Conservation (phyloP, 1,284 basidiomycete species). For the Tilletia caries region DNA sequence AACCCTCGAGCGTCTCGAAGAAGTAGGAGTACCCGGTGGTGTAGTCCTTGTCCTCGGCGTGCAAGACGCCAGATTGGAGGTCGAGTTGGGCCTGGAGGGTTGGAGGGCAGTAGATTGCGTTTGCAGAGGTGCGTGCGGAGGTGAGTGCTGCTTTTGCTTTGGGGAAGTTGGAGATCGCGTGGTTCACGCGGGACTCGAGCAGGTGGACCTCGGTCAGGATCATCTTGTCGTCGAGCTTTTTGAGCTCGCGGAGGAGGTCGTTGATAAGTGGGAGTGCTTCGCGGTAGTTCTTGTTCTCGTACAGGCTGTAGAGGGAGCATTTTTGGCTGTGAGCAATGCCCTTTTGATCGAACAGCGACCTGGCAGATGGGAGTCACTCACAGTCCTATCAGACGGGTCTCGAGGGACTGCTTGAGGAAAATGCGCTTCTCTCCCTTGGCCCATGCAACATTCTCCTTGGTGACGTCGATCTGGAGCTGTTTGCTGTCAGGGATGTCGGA, state of each 20-base stretch:
- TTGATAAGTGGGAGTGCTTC: constrained; percentile 80
- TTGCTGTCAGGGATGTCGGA: constrained; percentile 70
- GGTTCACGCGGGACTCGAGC: constrained; percentile 84
- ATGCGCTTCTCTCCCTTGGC: constrained; percentile 86
- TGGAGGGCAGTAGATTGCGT: constrained; percentile 96
- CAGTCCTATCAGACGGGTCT: constrained; percentile 82
- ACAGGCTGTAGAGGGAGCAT: constrained; percentile 60
- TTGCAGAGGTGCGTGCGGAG: constrained; percentile 87
- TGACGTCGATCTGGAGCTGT: constrained; percentile 76
- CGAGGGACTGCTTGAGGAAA: constrained; percentile 89
- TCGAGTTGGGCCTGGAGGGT: constrained; percentile 86
- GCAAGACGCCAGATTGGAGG: constrained; percentile 83
- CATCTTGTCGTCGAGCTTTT: constrained; percentile 94
- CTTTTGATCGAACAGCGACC: constrained; percentile 63
- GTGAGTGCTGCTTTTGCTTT: constrained; percentile 94
- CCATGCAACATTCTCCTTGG: constrained; percentile 89
- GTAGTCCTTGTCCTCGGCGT: constrained; percentile 97
- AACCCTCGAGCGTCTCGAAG: constrained; percentile 92
- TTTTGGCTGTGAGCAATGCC: neutral
- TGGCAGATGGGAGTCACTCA: constrained; percentile 71
- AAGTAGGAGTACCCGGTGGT: constrained; percentile 97
- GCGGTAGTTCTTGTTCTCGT: constrained; percentile 74
- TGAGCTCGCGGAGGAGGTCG: constrained; percentile 79
- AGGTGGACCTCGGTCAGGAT: constrained; percentile 94
- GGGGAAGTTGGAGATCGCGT: constrained; percentile 83